phyloP scores from a whole-genome alignment of 2,329 filamentous ascomycete genomes.

The Alternaria sp. region DNA sequence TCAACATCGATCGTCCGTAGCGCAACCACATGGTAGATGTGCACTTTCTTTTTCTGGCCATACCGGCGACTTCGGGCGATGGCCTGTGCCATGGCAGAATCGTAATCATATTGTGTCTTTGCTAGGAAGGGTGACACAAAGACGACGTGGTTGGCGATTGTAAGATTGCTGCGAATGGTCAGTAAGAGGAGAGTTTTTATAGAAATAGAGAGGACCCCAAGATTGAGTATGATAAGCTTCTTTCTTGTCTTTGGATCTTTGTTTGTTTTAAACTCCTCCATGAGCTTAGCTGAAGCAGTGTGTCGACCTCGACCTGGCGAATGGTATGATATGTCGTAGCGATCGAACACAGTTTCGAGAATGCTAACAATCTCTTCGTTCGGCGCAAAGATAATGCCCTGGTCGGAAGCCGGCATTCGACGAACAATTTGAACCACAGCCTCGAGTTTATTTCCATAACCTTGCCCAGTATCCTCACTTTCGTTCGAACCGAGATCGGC shows the following conservation, averaged over 20 bases:
- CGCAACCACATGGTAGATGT: constrained; percentile 78
- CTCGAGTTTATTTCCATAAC: constrained; percentile 39
- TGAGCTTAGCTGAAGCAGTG: constrained; percentile 19
- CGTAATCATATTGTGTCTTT: constrained; percentile 62
- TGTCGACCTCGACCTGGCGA: constrained; percentile 21
- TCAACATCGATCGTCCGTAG: constrained; percentile 70
- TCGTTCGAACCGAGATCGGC: constrained; percentile 26
- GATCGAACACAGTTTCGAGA: constrained; percentile 28
- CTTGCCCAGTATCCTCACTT: constrained; percentile 34
- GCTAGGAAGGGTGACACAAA: constrained; percentile 66
- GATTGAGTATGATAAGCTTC: constrained; percentile 65
- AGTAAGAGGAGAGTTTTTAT: not conserved
- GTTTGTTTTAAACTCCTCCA: constrained; percentile 43
- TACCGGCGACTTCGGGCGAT: constrained; percentile 68
- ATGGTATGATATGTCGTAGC: constrained; percentile 26
- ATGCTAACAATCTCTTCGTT: constrained; percentile 27
- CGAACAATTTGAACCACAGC: constrained; percentile 41
- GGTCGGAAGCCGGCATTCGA: constrained; percentile 51
- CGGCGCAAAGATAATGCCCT: constrained; percentile 41
- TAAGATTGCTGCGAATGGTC: constrained; percentile 61
- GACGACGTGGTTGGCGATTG: constrained; percentile 70
- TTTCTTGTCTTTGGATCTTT: constrained; percentile 32
- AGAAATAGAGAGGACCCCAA: constrained; percentile 50
- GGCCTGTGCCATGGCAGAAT: constrained; percentile 68
- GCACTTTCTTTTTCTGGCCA: constrained; percentile 65